Evolutionary conservation across 148 eudicot genomes (phyloP).

Genomic region (Persicaria maculosa): DNA sequence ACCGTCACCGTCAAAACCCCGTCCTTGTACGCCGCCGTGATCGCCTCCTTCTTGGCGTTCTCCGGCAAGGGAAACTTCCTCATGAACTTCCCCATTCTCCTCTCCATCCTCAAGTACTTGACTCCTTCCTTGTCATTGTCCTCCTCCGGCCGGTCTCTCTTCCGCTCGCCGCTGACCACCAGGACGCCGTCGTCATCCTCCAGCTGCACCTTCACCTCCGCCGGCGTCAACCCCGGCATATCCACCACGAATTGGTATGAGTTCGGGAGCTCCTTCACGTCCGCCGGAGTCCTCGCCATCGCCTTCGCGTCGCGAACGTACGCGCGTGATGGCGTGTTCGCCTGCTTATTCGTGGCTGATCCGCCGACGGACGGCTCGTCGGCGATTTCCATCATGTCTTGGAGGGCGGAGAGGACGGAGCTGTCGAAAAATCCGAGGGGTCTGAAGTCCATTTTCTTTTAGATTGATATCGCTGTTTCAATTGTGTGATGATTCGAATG

Average conservation of each 20-base stretch:
- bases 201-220: constrained; percentile 25
- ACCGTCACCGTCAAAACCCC: constrained; percentile 59
- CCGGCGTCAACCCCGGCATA: constrained; percentile 22
- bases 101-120: constrained; percentile 68
- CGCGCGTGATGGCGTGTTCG: constrained; percentile 14
- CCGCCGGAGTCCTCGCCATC: constrained; percentile 27
- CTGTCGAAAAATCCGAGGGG: constrained; percentile 10
- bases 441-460: constrained; percentile 9
- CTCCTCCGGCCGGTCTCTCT: constrained; percentile 45
- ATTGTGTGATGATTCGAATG: too few species aligned
- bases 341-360: neutral
- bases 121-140: constrained; percentile 45
- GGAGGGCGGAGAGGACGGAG: constrained; percentile 9
- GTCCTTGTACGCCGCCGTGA: constrained; percentile 50
- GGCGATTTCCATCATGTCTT: constrained; percentile 17
- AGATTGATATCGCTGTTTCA: too few species aligned
- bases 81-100: constrained; percentile 65
- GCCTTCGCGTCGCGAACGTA: constrained; percentile 28
- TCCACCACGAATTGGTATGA: constrained; percentile 20
- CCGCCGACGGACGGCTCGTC: neutral
- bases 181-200: constrained; percentile 27
- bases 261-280: constrained; percentile 20
- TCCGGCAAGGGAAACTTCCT: constrained; percentile 70
- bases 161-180: constrained; percentile 25
- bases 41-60: constrained; percentile 40